Evolutionary conservation across 1,284 basidiomycete genomes (phyloP).

Genomic region (Boletus calvinii): DNA sequence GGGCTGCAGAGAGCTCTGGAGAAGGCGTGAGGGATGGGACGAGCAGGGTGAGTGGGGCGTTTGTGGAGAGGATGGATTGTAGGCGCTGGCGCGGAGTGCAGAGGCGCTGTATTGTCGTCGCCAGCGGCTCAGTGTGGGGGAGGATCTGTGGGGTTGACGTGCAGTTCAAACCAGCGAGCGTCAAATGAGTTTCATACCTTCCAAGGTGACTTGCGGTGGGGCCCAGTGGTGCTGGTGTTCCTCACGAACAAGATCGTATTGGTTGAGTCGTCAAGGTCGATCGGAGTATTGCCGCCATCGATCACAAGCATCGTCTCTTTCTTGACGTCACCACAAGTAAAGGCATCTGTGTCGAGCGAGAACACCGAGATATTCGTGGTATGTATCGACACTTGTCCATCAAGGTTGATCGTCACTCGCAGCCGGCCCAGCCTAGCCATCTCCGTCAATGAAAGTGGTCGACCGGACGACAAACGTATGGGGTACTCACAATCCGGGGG

Average conservation of each 20-base stretch:
- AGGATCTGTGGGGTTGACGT: constrained; percentile 6
- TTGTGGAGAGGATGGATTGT: constrained; percentile 58
- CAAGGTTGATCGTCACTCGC: constrained; percentile 9
- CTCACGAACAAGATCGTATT: constrained; percentile 15
- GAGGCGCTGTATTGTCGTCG: neutral
- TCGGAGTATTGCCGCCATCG: constrained; percentile 13
- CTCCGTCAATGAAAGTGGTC: neutral
- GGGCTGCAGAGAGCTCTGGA: constrained; percentile 42
- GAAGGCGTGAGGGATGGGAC: constrained; percentile 46
- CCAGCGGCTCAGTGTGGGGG: neutral
- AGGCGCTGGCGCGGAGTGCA: constrained; percentile 44
- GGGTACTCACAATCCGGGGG: constrained; percentile 58
- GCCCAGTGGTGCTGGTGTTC: neutral
- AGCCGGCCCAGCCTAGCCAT: constrained; percentile 29
- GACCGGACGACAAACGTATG: neutral
- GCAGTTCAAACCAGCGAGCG: neutral
- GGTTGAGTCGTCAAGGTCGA: neutral
- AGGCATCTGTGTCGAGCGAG: constrained; percentile 13
- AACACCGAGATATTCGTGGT: constrained; percentile 30
- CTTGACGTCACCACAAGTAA: neutral
- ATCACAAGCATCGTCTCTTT: constrained; percentile 3
- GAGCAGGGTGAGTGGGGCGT: constrained; percentile 55
- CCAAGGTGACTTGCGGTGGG: constrained; percentile 13
- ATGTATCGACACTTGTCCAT: constrained; percentile 11
- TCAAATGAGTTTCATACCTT: constrained; percentile 21